These are phyloP conservation scores for Ilyonectria robusta DNA, from an alignment of 2,329 filamentous ascomycete genomes.

Conservation along the genomic window DNA sequence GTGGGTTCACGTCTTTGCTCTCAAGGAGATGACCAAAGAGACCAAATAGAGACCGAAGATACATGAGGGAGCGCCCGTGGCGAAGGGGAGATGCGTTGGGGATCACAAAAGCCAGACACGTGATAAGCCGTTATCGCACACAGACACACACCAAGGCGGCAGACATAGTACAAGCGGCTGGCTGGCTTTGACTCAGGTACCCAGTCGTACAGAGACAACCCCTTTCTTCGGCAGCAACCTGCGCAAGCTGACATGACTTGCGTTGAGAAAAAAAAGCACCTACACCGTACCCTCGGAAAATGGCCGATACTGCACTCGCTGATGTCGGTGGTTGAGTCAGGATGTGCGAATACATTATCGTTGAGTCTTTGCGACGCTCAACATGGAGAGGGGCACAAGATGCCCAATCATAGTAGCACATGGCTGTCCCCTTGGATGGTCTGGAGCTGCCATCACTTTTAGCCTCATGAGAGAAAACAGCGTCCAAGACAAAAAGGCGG, in stretches of 20 bases:
- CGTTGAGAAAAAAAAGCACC: not conserved
- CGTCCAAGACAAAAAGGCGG: not conserved
- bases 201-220: conserved; percentile 16
- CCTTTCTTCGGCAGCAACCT: conserved; percentile 14
- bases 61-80: conserved; percentile 32
- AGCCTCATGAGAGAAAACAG: not conserved
- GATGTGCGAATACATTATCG: conserved; percentile 13
- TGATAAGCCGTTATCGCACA: conserved; percentile 44
- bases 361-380: conserved; percentile 25
- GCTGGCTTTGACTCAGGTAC: conserved; percentile 40
- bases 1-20: conserved; percentile 47
- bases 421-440: conserved; percentile 2
- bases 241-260: conserved; percentile 7
- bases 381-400: conserved; percentile 9
- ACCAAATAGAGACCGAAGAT: conserved; percentile 22
- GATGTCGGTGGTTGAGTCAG: conserved; percentile 9
- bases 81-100: conserved; percentile 32
- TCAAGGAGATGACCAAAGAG: conserved; percentile 41
- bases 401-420: conserved; percentile 15
- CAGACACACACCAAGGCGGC: conserved; percentile 35
- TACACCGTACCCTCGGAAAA: not conserved
- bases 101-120: conserved; percentile 41
- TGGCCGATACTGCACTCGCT: conserved; percentile 1
- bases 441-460: not conserved
- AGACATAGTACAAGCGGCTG: conserved; percentile 36